A percentile compares a stretch with the other conserved stretches of the same genome.
phyloP scores from a whole-genome alignment of 2,329 filamentous ascomycete species.

The Fusarium sp. region DNA sequence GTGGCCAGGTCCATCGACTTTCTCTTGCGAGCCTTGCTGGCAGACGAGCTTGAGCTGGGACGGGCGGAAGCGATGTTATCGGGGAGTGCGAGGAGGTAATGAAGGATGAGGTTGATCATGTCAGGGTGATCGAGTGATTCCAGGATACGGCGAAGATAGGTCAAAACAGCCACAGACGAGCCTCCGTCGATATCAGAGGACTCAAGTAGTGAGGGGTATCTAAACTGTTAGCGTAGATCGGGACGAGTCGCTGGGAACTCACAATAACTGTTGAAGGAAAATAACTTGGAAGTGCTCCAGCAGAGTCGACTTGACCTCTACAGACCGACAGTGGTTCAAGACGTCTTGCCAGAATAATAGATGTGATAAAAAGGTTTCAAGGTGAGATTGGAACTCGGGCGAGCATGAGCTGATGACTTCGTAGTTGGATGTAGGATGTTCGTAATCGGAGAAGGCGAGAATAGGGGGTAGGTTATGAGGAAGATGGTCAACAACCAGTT shows the following conservation, averaged over 20 bases:
- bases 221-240: slow-evolving; percentile 48
- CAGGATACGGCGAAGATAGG: slow-evolving; percentile 89
- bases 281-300: slow-evolving; percentile 97
- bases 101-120: slow-evolving; percentile 91
- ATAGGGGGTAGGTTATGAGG: slow-evolving; percentile 81
- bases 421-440: slow-evolving; percentile 74
- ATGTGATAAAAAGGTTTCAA: slow-evolving; percentile 94
- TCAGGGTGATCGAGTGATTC: slow-evolving; percentile 93
- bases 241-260: slow-evolving; percentile 47
- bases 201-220: slow-evolving; percentile 94
- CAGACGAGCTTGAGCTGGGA: slow-evolving; percentile 58
- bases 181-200: slow-evolving; percentile 97
- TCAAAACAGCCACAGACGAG: slow-evolving; percentile 94
- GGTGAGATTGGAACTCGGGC: slow-evolving; percentile 81
- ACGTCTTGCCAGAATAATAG: slow-evolving; percentile 98
- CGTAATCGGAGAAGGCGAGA: slow-evolving; percentile 88
- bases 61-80: slow-evolving; percentile 57
- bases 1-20: slow-evolving; percentile 90
- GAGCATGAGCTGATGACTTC: slow-evolving; percentile 80
- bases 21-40: slow-evolving; percentile 79
- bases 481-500: slow-evolving; percentile 84
- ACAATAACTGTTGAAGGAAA: slow-evolving; percentile 94
- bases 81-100: slow-evolving; percentile 88
- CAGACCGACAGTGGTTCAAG: slow-evolving; percentile 91
- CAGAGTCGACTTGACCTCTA: slow-evolving; percentile 90